Conservation (phyloP, 2,329 filamentous ascomycete species). For the Aspergillus sp. region DNA sequence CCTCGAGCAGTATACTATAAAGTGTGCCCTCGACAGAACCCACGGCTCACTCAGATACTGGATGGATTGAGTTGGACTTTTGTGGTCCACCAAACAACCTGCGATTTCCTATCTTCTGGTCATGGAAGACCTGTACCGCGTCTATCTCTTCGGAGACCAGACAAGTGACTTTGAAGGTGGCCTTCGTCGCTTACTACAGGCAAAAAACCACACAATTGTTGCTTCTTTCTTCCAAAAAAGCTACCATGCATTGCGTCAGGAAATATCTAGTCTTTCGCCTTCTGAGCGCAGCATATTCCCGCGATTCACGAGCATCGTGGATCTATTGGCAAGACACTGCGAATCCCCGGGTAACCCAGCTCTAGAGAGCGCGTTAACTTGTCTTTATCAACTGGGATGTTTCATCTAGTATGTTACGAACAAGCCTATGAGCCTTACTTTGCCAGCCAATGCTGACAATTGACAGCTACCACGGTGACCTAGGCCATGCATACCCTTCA, state of each 20-base stretch:
- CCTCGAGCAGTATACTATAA: background rate
- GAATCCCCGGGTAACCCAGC: slow-evolving; percentile 38
- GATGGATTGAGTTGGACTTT: background rate
- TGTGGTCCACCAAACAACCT: background rate
- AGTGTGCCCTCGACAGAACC: slow-evolving; percentile 1
- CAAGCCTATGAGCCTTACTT: background rate
- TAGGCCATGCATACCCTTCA: slow-evolving; percentile 41
- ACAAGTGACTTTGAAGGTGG: slow-evolving; percentile 44
- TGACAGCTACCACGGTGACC: slow-evolving; percentile 43
- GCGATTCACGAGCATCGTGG: slow-evolving; percentile 40
- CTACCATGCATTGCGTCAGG: slow-evolving; percentile 41
- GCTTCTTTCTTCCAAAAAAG: slow-evolving; percentile 45
- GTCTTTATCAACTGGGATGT: slow-evolving; percentile 44
- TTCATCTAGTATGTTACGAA: slow-evolving; percentile 43
- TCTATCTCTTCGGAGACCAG: slow-evolving; percentile 51
- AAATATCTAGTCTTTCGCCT: slow-evolving; percentile 37
- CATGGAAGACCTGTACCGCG: slow-evolving; percentile 32
- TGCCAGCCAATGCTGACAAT: slow-evolving; percentile 13
- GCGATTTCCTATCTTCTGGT: slow-evolving; percentile 6
- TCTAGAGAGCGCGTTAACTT: slow-evolving; percentile 45
- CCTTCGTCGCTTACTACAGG: slow-evolving; percentile 41
- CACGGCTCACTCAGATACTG: background rate
- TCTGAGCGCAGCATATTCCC: slow-evolving; percentile 38
- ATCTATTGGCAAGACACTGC: slow-evolving; percentile 36
- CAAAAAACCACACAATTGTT: slow-evolving; percentile 44